These are phyloP conservation scores for Aureobasidium lini DNA, from an alignment of 2,329 filamentous ascomycete species.

Conservation along the genomic window DNA sequence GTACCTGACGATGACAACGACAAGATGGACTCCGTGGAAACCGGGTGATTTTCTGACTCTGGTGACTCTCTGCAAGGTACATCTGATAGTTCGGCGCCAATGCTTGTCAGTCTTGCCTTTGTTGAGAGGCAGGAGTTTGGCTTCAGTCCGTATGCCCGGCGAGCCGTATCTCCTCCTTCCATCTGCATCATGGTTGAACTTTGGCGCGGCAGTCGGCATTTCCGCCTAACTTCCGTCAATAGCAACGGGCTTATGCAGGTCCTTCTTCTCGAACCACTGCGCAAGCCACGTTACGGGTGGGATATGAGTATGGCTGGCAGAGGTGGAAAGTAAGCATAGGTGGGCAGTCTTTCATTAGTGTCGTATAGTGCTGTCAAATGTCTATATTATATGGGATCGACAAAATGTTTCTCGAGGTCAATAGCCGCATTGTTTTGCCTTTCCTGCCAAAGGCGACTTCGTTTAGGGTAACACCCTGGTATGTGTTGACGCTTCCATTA, in stretches of 20 bases:
- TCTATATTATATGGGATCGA: not conserved
- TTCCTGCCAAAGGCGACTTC: not conserved
- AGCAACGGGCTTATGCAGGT: conserved; percentile 9
- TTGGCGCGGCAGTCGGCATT: conserved; percentile 7
- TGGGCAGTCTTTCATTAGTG: not conserved
- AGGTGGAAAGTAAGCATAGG: not conserved
- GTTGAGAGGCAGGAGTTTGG: not conserved
- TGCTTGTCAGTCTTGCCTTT: not conserved
- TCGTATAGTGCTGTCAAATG: not conserved
- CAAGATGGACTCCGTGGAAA: not conserved
- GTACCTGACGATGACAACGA: not conserved
- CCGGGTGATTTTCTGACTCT: not conserved
- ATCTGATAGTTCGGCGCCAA: not conserved
- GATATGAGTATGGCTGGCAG: not conserved
- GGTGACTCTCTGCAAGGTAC: not conserved
- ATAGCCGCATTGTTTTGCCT: no score
- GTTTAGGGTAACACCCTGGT: not conserved
- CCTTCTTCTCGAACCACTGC: conserved; percentile 3
- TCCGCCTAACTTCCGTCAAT: conserved; percentile 3
- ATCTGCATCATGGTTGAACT: not conserved
- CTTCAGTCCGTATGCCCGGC: not conserved
- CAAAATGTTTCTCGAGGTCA: not conserved
- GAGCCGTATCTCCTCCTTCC: not conserved
- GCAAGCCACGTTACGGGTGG: not conserved
- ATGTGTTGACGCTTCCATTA: not conserved